Percentiles rank a stretch among this genome's conserved stretches.
These are phyloP conservation scores for Baorangia bicolor DNA, from an alignment of 768 basidiomycete species.

Conservation along the genomic window DNA sequence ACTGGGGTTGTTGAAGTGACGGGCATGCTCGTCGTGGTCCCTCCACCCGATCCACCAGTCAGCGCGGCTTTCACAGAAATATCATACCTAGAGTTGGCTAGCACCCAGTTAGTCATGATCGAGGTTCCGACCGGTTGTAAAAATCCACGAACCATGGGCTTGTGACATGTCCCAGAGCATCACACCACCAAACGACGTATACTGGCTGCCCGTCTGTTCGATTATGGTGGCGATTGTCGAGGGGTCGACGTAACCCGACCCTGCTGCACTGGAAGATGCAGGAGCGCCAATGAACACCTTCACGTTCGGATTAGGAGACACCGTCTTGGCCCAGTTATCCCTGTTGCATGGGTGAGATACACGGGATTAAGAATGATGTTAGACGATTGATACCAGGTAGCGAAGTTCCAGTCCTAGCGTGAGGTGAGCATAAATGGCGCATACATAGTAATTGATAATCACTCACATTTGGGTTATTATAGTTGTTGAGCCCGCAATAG, in stretches of 20 bases:
- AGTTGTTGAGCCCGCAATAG: constrained; percentile 42
- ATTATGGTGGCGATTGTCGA: constrained; percentile 37
- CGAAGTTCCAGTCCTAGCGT: constrained; percentile 49
- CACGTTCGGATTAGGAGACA: constrained; percentile 45
- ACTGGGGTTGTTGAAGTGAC: constrained; percentile 23
- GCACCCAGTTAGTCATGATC: background rate
- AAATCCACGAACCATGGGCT: constrained; percentile 37
- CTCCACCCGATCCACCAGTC: constrained; percentile 38
- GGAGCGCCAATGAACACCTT: constrained; percentile 53
- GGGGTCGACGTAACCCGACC: constrained; percentile 43
- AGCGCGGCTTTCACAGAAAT: constrained; percentile 59
- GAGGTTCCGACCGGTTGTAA: background rate
- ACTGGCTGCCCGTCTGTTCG: constrained; percentile 34
- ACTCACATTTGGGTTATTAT: constrained; percentile 45
- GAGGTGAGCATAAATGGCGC: background rate
- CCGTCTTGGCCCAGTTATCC: constrained; percentile 48
- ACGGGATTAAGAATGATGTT: background rate
- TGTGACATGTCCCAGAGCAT: constrained; percentile 47
- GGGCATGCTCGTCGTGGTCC: constrained; percentile 1
- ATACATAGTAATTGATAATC: background rate
- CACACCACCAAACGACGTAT: constrained; percentile 49
- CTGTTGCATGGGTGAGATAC: constrained; percentile 25
- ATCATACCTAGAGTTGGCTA: constrained; percentile 59
- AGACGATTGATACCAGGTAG: constrained; percentile 34
- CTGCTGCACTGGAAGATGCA: constrained; percentile 42